Conservation (phyloP, 2,329 filamentous ascomycete species). For the Juglanconis juglandina region DNA sequence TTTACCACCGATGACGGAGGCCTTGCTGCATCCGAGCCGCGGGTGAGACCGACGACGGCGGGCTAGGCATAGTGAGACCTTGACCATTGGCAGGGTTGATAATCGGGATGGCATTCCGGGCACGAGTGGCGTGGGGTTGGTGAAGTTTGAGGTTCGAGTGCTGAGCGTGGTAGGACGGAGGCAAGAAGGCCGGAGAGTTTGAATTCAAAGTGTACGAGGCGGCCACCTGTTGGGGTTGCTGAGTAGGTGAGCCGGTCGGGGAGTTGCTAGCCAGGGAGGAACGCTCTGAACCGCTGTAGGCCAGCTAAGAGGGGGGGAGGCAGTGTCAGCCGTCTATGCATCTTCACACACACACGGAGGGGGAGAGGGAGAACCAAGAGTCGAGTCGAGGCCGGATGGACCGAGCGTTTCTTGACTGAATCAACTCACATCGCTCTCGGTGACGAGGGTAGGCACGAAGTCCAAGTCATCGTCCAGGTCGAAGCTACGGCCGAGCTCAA, state of each 20-base stretch:
- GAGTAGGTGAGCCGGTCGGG: conserved; percentile 84
- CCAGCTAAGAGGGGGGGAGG: conserved; percentile 33
- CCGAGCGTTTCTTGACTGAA: neutral
- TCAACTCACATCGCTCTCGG: conserved; percentile 83
- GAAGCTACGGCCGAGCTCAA: conserved; percentile 89
- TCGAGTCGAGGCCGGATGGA: conserved; percentile 17
- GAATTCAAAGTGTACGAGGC: conserved; percentile 75
- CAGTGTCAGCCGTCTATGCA: neutral
- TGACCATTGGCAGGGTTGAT: conserved; percentile 79
- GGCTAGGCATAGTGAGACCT: conserved; percentile 82
- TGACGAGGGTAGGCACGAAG: conserved; percentile 89
- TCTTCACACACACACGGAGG: conserved; percentile 22
- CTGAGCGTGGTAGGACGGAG: conserved; percentile 64
- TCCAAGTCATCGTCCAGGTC: conserved; percentile 94
- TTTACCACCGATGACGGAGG: conserved; percentile 54
- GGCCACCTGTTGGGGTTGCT: conserved; percentile 76
- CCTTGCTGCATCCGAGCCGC: conserved; percentile 54
- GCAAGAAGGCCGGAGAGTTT: conserved; percentile 62
- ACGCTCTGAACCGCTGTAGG: conserved; percentile 64
- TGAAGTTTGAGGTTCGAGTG: conserved; percentile 74
- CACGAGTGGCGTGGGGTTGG: conserved; percentile 83
- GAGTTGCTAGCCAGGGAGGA: conserved; percentile 94
- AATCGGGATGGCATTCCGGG: conserved; percentile 94
- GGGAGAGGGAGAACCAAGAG: neutral
- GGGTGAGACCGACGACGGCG: conserved; percentile 69